Percentiles rank a stretch among this genome's conserved stretches.
These are phyloP conservation scores for Cubamyces lactineus DNA, from an alignment of 768 basidiomycete species.

Conservation along the genomic window DNA sequence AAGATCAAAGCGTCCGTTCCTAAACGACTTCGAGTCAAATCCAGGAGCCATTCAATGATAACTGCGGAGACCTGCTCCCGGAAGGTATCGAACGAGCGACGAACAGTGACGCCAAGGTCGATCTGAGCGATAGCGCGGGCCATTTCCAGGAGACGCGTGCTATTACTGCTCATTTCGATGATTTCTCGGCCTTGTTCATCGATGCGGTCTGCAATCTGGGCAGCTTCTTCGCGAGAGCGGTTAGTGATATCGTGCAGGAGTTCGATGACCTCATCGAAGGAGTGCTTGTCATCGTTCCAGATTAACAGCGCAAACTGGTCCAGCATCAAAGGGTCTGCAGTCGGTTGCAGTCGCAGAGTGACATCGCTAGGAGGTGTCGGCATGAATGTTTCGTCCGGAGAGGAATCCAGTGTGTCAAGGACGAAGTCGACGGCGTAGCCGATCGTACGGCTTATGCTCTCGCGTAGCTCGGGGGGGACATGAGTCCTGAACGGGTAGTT, in stretches of 20 bases:
- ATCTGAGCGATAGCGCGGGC: slow-evolving; percentile 83
- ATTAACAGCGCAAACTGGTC: slow-evolving; percentile 82
- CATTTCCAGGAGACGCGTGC: slow-evolving; percentile 66
- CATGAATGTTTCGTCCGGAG: slow-evolving; percentile 76
- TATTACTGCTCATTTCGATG: slow-evolving; percentile 69
- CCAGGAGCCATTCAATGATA: slow-evolving; percentile 85
- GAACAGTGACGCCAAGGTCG: slow-evolving; percentile 89
- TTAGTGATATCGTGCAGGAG: slow-evolving; percentile 62
- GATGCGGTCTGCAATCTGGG: slow-evolving; percentile 56
- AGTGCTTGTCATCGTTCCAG: slow-evolving; percentile 99
- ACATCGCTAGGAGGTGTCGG: slow-evolving; percentile 57
- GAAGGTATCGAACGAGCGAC: slow-evolving; percentile 86
- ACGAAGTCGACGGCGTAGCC: slow-evolving; percentile 82
- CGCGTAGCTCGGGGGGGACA: slow-evolving; percentile 67
- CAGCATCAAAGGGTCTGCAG: slow-evolving; percentile 77
- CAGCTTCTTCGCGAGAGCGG: slow-evolving; percentile 59
- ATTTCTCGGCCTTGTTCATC: slow-evolving; percentile 85
- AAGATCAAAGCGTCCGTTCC: slow-evolving; percentile 68
- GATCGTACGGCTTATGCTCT: slow-evolving; percentile 75
- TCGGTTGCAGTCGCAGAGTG: slow-evolving; percentile 72
- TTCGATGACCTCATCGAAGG: slow-evolving; percentile 83
- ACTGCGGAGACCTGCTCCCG: slow-evolving; percentile 83
- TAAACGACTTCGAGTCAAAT: slow-evolving; percentile 73
- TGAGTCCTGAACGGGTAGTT: slow-evolving; percentile 59
- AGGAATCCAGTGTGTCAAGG: slow-evolving; percentile 79